Evolutionary conservation across 306 rosid species (phyloP), one percentile per base, ranked within the genome.

Genomic region (Lotus japonicus): DNA sequence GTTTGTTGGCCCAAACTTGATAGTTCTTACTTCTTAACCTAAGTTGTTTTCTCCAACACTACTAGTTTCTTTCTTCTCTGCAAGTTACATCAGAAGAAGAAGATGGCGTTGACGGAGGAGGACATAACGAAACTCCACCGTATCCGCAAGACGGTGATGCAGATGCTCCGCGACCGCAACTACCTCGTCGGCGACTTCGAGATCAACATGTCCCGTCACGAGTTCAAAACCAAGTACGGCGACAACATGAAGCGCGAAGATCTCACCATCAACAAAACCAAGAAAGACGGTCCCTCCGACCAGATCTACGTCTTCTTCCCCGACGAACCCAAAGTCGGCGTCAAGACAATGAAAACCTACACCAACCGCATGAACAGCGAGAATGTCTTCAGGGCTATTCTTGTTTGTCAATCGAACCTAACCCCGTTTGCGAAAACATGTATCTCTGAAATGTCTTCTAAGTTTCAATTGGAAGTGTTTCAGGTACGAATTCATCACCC

Each of bases 271-370:
- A 78, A 70, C 71, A 91, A 87, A 49, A 1, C 87, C 6, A 88
- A 73, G 77, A 79, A 85, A 38, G 80, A 76, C 12, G 73, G 67
- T 12, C 66, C 77, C 68, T 43, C 84, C 9, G 89, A 82, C 7
- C 89, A 86, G 82, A 85, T 84, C 62, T 92, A 84, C 66, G 72
- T 92, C 3, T 89, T 89, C 60, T 92, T 89, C 66, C 98, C 91
- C 0, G 97, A 83, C 0, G 91, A 84, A 14, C 63, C 13, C 5
- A 89, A 86, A 79, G 92, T 89, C 18, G 89, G 95, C 3, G 81
- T 78, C 17, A 73, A 75, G 67, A 80, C 82, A 11, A 61, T 89
- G 77, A 82, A 75, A 78, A 83, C 83, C 12, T 92, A 83, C 54
- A 58, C 71, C 2, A 75, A 74, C 3, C 94, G 96, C 36, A 88